Conservation (phyloP, 805 yeast species). For the Debaryomyces hansenii region DNA sequence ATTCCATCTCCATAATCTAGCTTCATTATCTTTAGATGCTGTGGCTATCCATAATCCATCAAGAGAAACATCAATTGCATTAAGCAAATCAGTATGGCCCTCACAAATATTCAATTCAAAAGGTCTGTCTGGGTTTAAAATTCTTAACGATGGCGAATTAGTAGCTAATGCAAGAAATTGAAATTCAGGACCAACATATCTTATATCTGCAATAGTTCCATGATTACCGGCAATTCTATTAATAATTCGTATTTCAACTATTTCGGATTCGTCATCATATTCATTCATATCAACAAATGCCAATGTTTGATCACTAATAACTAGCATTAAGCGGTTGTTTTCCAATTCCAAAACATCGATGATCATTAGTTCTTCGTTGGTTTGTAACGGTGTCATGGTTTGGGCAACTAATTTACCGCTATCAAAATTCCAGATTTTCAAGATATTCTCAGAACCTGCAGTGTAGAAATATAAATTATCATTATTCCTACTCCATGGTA, state of each 20-base stretch:
- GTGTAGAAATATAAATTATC: conserved; percentile 49
- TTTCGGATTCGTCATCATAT: conserved; percentile 17
- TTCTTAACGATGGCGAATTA: conserved; percentile 83
- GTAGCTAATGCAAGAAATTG: conserved; percentile 80
- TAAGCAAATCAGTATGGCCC: conserved; percentile 85
- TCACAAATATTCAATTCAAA: conserved; percentile 64
- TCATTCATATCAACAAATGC: conserved; percentile 42
- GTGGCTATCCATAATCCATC: conserved; percentile 92
- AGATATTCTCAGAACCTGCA: conserved; percentile 76
- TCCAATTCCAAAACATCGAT: conserved; percentile 52
- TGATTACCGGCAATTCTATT: conserved; percentile 86
- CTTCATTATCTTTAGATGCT: conserved; percentile 86
- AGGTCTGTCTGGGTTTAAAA: conserved; percentile 62
- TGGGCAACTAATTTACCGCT: conserved; percentile 48
- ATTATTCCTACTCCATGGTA: conserved; percentile 11
- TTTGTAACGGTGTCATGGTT: conserved; percentile 48
- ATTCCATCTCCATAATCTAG: conserved; percentile 76
- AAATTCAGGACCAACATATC: conserved; percentile 65
- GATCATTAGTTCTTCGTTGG: conserved; percentile 73
- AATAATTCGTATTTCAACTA: conserved; percentile 36
- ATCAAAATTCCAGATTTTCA: conserved; percentile 62
- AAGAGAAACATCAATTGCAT: conserved; percentile 70
- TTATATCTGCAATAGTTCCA: conserved; percentile 91
- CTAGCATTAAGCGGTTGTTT: conserved; percentile 42
- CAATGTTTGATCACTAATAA: conserved; percentile 84